Evolutionary conservation across 495 filamentous ascomycete species (phyloP).

Genomic region (Apiosordaria backusii): DNA sequence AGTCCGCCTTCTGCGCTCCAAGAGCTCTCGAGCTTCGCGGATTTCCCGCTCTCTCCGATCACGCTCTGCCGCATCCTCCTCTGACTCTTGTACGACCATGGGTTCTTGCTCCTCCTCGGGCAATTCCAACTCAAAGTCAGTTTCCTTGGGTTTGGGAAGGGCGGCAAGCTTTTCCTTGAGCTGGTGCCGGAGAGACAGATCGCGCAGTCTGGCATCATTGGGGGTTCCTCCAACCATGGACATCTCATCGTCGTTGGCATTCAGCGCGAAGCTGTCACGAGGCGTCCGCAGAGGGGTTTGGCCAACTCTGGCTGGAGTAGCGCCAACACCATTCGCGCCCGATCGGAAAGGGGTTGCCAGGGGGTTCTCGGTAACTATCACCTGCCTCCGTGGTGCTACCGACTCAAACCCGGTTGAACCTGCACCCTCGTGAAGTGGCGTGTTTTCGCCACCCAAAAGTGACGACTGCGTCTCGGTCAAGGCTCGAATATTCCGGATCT

Average conservation of each 20-base stretch:
- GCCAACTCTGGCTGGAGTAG: constrained; percentile 68
- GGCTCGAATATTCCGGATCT: constrained; percentile 90
- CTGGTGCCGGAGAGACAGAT: constrained; percentile 66
- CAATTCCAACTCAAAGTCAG: constrained; percentile 86
- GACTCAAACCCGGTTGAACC: constrained; percentile 88
- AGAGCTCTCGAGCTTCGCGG: constrained; percentile 64
- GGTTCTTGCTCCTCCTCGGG: constrained; percentile 76
- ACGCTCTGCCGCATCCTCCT: constrained; percentile 81
- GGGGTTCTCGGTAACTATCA: constrained; percentile 87
- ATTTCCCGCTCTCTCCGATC: constrained; percentile 69
- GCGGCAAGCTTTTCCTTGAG: constrained; percentile 72
- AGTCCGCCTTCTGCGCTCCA: constrained; percentile 78
- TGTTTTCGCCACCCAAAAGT: constrained; percentile 90
- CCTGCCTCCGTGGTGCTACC: constrained; percentile 72
- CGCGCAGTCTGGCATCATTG: constrained; percentile 68
- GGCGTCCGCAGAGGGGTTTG: constrained; percentile 90
- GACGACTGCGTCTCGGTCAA: constrained; percentile 95
- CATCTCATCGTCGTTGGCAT: constrained; percentile 61
- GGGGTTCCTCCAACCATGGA: constrained; percentile 73
- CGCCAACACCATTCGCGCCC: constrained; percentile 62
- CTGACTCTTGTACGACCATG: constrained; percentile 49
- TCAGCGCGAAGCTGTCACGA: constrained; percentile 83
- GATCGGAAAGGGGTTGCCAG: constrained; percentile 85
- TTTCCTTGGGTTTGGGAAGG: constrained; percentile 86
- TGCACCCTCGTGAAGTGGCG: constrained; percentile 74